phyloP scores from a whole-genome alignment of 1,284 basidiomycete species.

The Pseudozyma tsukubaensis region DNA sequence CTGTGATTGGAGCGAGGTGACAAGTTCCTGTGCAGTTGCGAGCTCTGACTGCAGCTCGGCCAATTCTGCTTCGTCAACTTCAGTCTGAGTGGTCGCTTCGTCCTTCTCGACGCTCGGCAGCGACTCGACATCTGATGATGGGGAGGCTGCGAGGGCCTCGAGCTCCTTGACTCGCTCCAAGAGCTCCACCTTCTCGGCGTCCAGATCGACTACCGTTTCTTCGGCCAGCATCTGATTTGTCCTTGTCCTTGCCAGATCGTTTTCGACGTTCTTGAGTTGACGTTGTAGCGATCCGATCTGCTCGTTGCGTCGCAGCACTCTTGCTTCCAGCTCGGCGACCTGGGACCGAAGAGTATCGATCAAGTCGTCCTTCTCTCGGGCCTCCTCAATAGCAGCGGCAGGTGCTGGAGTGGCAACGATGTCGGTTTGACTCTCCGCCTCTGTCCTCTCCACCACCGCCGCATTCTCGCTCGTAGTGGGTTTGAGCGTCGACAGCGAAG shows the following conservation, averaged over 20 bases:
- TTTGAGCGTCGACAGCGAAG: conserved; percentile 7
- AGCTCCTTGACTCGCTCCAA: conserved; percentile 3
- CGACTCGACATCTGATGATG: neutral
- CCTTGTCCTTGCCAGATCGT: conserved; percentile 29
- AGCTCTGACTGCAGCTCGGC: conserved; percentile 1
- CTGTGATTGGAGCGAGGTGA: neutral
- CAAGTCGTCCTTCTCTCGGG: neutral
- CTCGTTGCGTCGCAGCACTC: conserved; percentile 42
- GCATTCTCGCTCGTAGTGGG: neutral
- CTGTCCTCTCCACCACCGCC: neutral
- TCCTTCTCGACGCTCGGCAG: neutral
- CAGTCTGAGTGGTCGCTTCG: neutral
- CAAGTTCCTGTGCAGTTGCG: neutral
- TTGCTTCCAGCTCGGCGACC: conserved; percentile 28
- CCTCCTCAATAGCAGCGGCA: neutral
- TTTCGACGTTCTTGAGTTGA: conserved; percentile 13
- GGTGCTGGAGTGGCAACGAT: neutral
- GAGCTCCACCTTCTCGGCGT: conserved; percentile 10
- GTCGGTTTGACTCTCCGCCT: neutral
- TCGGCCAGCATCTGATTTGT: conserved; percentile 43
- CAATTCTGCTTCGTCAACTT: neutral
- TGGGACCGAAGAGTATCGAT: neutral
- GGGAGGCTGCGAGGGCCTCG: neutral
- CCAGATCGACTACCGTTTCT: conserved; percentile 29
- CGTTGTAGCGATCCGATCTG: conserved; percentile 50